Evolutionary conservation across 1,139 yeast genomes (phyloP), one percentile per base, ranked within the genome.

Genomic region (Pichia sp.): DNA sequence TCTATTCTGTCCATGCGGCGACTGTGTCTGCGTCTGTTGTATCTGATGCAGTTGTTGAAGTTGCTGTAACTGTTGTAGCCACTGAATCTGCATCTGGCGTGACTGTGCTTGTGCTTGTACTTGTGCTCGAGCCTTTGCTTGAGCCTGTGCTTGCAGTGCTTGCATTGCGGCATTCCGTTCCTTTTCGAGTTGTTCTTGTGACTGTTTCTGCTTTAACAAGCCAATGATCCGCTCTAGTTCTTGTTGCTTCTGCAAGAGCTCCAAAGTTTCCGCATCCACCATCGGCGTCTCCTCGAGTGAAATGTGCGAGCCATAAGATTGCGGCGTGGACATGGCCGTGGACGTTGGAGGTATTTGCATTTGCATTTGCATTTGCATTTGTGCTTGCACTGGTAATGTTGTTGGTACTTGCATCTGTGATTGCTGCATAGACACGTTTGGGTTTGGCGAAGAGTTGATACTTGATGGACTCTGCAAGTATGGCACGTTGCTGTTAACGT

Each of bases 381-480:
- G n/a, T n/a, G n/a, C n/a, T n/a, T n/a, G n/a, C n/a, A n/a, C n/a
- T n/a, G n/a, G n/a, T n/a, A n/a, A n/a, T n/a, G n/a, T n/a, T n/a
- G n/a, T n/a, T n/a, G n/a, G n/a, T n/a, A n/a, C n/a, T n/a, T n/a
- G n/a, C n/a, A n/a, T n/a, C n/a, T n/a, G n/a, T n/a, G n/a, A n/a
- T n/a, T n/a, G n/a, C n/a, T n/a, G n/a, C n/a, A n/a, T n/a, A n/a
- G n/a, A n/a, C n/a, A n/a, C n/a, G n/a, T n/a, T n/a, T n/a, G n/a
- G n/a, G n/a, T n/a, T n/a, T 12, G 42, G 40, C 12, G 40, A 39
- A 4, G 40, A 36, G 17, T 22, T 29, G 11, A 28, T 32, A 25
- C 42, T 39, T 15, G 34, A 28, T 9, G 42, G 42, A 21, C 42
- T 39, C 27, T 32, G 32, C 13, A 35, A 26, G 30, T 38, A 38